Conservation (phyloP, 2,329 filamentous ascomycete genomes). For the Arthrobotrys pseudoclavata region DNA sequence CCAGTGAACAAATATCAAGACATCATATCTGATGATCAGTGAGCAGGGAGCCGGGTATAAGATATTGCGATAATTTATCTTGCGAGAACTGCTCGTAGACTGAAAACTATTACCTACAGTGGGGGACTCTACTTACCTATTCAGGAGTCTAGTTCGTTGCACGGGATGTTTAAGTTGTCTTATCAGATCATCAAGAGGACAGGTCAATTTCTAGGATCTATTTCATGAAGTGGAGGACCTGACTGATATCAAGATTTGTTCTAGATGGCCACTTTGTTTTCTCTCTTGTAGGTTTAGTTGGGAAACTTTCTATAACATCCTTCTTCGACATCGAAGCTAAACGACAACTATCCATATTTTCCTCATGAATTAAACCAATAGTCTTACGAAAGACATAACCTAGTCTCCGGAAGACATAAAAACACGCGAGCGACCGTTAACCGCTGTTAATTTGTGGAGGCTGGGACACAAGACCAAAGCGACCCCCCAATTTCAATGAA, state of each 20-base stretch:
- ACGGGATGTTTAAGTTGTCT: neutral
- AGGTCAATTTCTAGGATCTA: neutral
- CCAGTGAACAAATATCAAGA: neutral
- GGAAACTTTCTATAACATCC: neutral
- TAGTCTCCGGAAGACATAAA: neutral
- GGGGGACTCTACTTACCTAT: constrained; percentile 4
- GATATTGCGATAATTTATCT: constrained; percentile 17
- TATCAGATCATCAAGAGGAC: constrained; percentile 21
- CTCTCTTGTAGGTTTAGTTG: neutral
- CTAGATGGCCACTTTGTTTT: neutral
- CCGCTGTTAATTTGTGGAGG: neutral
- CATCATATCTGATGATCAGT: constrained; percentile 34
- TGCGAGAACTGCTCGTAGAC: neutral
- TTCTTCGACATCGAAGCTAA: neutral
- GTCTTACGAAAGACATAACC: constrained; percentile 9
- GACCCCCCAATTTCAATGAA: neutral
- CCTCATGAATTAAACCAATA: neutral
- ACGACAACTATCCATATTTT: neutral
- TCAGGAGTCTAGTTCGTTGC: neutral
- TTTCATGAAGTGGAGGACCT: constrained; percentile 4
- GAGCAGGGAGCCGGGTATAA: neutral
- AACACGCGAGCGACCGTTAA: neutral
- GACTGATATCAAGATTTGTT: constrained; percentile 7
- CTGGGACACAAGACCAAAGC: neutral
- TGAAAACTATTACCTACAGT: constrained; percentile 2